Evolutionary conservation across 345 rosid genomes (phyloP).

Genomic region (Theobroma cacao): DNA sequence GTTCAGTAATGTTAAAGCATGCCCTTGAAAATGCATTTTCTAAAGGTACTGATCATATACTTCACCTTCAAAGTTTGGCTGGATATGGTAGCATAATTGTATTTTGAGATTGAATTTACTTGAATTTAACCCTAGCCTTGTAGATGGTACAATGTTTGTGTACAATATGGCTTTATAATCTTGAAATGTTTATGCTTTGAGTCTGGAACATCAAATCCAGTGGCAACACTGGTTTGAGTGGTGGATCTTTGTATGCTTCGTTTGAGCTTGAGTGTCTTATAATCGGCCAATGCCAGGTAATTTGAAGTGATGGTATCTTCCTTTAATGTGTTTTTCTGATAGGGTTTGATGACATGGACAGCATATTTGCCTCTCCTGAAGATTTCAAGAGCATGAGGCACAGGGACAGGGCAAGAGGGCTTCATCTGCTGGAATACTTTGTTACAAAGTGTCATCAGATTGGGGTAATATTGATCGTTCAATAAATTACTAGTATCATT

Average conservation of each 20-base stretch:
- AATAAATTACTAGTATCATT: background rate
- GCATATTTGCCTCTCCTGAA: constrained; percentile 82
- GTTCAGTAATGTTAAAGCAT: background rate
- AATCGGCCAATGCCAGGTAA: background rate
- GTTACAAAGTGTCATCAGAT: constrained; percentile 73
- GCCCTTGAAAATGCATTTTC: background rate
- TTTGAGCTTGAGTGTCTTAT: background rate
- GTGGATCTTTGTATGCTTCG: background rate
- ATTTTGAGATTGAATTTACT: background rate
- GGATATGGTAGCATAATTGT: background rate
- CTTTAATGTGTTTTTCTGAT: background rate
- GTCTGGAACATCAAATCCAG: background rate
- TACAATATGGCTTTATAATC: background rate
- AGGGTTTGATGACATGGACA: constrained; percentile 91
- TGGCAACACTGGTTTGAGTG: background rate
- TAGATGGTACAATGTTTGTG: background rate
- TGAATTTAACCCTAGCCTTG: background rate
- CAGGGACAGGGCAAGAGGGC: constrained; percentile 68
- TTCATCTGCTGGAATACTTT: constrained; percentile 82
- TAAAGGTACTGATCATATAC: background rate
- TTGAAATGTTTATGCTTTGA: background rate
- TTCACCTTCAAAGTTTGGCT: background rate
- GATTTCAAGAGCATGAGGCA: constrained; percentile 58
- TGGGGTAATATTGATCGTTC: constrained; percentile 53
- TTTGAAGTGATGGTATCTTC: background rate